phyloP scores from a whole-genome alignment of 257 asterid species.

The Striga asiatica region DNA sequence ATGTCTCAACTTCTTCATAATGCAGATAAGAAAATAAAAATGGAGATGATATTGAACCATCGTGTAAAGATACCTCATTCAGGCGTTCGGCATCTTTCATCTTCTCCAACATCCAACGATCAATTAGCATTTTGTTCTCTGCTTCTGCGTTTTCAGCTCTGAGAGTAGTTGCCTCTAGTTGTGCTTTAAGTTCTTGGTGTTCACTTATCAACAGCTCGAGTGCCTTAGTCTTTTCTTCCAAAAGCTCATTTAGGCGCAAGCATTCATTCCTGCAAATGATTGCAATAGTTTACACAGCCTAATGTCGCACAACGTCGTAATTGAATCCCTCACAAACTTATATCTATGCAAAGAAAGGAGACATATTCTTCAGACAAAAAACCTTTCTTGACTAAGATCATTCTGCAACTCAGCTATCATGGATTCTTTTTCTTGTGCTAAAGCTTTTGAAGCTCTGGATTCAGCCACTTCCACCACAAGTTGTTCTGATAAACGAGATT shows the following conservation, averaged over 20 bases:
- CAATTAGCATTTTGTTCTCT: slow-evolving; percentile 77
- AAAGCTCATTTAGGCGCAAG: slow-evolving; percentile 39
- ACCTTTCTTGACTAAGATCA: slow-evolving; percentile 76
- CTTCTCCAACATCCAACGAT: slow-evolving; percentile 86
- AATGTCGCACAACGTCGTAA: background rate
- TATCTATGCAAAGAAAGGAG: slow-evolving; percentile 4
- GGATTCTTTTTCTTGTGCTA: slow-evolving; percentile 67
- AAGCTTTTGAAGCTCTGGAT: slow-evolving; percentile 62
- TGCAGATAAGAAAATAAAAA: slow-evolving; percentile 8
- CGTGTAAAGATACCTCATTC: slow-evolving; percentile 53
- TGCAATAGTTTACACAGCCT: slow-evolving; percentile 1
- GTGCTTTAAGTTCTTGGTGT: slow-evolving; percentile 60
- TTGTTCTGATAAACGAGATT: slow-evolving; percentile 87
- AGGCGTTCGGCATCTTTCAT: slow-evolving; percentile 93
- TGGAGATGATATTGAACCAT: background rate
- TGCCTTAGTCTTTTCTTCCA: slow-evolving; percentile 79
- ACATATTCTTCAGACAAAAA: background rate
- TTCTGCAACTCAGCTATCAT: slow-evolving; percentile 47
- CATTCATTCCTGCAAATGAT: slow-evolving; percentile 67
- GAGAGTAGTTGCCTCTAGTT: slow-evolving; percentile 47
- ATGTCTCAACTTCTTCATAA: background rate
- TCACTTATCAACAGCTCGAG: slow-evolving; percentile 72
- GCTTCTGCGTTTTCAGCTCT: slow-evolving; percentile 66
- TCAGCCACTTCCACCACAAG: slow-evolving; percentile 99
- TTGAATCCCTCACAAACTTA: background rate